Conservation (phyloP, 2,329 filamentous ascomycete species). For the Pezicula rhizophila region DNA sequence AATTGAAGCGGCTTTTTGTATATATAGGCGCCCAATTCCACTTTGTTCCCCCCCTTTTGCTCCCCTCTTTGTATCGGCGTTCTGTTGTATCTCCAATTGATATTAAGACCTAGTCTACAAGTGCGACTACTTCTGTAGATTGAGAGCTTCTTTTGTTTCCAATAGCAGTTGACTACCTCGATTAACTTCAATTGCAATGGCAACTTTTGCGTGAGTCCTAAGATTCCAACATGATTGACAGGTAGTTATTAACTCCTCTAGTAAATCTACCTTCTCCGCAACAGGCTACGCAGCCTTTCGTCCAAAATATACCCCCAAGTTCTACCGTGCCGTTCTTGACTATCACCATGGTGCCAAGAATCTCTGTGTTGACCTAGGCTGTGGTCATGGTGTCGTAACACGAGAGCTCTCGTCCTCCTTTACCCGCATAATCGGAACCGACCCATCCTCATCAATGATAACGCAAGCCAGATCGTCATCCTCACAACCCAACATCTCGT, state of each 20-base stretch:
- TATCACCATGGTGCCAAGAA: conserved; percentile 41
- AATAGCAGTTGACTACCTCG: background rate
- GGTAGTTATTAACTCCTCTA: conserved; percentile 25
- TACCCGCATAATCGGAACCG: conserved; percentile 42
- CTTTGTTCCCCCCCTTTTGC: too few relatives aligned
- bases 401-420: conserved; percentile 49
- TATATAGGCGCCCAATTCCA: too few relatives aligned
- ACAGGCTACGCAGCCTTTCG: conserved; percentile 54
- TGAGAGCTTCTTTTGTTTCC: background rate
- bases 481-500: conserved; percentile 37
- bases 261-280: conserved; percentile 49
- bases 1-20: too few relatives aligned
- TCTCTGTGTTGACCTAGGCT: conserved; percentile 52
- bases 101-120: too few relatives aligned
- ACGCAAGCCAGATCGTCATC: conserved; percentile 40
- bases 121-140: too few relatives aligned
- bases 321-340: conserved; percentile 47
- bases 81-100: too few relatives aligned
- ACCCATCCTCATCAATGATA: conserved; percentile 54
- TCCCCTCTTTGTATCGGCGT: too few relatives aligned
- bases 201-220: conserved; percentile 40
- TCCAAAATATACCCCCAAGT: conserved; percentile 48
- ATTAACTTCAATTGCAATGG: conserved; percentile 29
- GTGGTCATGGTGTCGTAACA: conserved; percentile 53
- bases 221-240: conserved; percentile 2